Evolutionary conservation across 2,329 filamentous ascomycete genomes (phyloP).

Genomic region (Boeremia lycopersici): DNA sequence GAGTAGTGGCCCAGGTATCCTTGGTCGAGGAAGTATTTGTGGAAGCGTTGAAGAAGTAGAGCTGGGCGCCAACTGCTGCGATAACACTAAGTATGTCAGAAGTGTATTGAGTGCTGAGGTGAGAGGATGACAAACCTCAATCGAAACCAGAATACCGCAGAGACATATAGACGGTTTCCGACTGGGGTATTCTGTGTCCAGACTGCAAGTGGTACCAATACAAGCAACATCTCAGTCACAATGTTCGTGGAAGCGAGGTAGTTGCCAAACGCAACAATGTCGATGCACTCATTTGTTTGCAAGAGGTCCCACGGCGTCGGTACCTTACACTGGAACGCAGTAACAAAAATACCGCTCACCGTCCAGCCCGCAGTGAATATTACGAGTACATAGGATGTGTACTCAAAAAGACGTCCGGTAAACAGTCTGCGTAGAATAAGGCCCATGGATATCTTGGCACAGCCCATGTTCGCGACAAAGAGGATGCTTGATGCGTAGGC

Average conservation of each 20-base stretch:
- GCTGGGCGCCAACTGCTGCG: constrained; percentile 26
- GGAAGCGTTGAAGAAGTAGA: constrained; percentile 31
- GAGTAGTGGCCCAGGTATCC: constrained; percentile 25
- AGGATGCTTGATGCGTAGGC: constrained; percentile 34
- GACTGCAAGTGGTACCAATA: constrained; percentile 35
- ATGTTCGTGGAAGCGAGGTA: constrained; percentile 39
- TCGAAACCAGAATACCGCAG: constrained; percentile 29
- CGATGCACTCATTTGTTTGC: constrained; percentile 23
- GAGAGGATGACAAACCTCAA: constrained; percentile 22
- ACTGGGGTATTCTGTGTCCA: constrained; percentile 34
- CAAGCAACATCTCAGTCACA: constrained; percentile 31
- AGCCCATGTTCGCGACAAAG: constrained; percentile 41
- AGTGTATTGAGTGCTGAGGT: too few species aligned
- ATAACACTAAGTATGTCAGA: constrained; percentile 27
- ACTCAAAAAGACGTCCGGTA: constrained; percentile 23
- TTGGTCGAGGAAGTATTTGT: constrained; percentile 18
- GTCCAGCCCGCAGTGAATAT: constrained; percentile 33
- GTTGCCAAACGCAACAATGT: constrained; percentile 33
- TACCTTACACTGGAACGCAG: constrained; percentile 31
- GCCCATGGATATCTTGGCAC: constrained; percentile 33
- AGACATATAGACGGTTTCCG: constrained; percentile 33
- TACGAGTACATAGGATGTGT: constrained; percentile 25
- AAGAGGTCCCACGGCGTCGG: constrained; percentile 30
- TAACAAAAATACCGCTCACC: constrained; percentile 31
- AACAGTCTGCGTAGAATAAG: constrained; percentile 30